Evolutionary conservation across 192 early-diverging fungal genomes (phyloP).

Genomic region (Phlyctochytrium planicorne): DNA sequence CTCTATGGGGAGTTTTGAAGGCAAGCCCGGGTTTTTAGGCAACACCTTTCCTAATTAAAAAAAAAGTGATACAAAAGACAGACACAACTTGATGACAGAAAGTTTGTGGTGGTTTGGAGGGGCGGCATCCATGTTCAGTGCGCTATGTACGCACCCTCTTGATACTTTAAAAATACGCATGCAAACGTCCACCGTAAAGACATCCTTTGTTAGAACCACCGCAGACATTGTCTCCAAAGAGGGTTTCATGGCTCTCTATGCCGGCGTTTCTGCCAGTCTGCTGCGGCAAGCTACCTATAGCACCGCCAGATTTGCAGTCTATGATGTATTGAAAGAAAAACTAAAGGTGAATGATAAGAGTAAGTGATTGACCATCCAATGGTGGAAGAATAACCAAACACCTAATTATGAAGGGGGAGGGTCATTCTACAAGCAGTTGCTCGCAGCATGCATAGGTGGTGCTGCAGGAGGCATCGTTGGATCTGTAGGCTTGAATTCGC

Average conservation of each 20-base stretch:
- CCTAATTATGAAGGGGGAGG: neutral
- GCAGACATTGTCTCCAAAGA: slow-evolving; percentile 12
- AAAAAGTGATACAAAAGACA: neutral
- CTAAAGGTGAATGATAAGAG: neutral
- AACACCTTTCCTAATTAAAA: no score
- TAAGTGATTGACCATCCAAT: no score
- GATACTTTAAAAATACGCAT: slow-evolving; percentile 34
- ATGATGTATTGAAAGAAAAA: slow-evolving; percentile 19
- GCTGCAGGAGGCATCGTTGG: slow-evolving; percentile 29
- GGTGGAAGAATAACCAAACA: no score
- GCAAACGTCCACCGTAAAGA: slow-evolving; percentile 12
- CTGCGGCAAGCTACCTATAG: slow-evolving; percentile 42
- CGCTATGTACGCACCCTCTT: slow-evolving; percentile 32
- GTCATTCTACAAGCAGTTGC: neutral
- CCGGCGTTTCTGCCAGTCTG: slow-evolving; percentile 34
- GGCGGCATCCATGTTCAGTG: slow-evolving; percentile 2
- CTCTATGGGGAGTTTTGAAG: no score
- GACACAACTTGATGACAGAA: neutral
- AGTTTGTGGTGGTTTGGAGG: neutral
- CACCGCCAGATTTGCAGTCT: slow-evolving; percentile 45
- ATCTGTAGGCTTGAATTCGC: neutral
- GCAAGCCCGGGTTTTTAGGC: no score
- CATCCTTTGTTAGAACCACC: neutral
- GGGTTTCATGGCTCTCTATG: slow-evolving; percentile 31
- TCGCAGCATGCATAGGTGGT: slow-evolving; percentile 13